Evolutionary conservation across 371 early-diverging fungal species (phyloP).

Genomic region (Mucor irregularis): DNA sequence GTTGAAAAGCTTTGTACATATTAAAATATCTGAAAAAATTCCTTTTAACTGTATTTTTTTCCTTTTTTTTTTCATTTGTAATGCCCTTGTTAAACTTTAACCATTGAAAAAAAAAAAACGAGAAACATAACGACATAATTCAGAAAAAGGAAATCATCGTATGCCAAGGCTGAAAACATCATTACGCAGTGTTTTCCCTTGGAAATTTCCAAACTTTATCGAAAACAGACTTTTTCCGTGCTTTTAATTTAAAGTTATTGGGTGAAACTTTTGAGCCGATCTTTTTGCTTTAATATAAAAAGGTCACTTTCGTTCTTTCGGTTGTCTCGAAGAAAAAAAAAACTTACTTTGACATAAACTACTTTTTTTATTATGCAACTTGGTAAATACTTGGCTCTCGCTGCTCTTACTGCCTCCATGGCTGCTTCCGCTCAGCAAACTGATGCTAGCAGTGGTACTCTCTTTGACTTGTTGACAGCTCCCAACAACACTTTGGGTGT

Average conservation of each 20-base stretch:
- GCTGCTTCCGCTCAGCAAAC: conserved; percentile 7
- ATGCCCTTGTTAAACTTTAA: neutral
- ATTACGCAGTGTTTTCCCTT: too few species aligned
- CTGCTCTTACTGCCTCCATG: conserved; percentile 4
- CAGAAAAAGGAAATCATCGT: too few species aligned
- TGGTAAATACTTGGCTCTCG: conserved; percentile 7
- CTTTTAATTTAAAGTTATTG: too few species aligned
- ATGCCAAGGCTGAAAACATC: too few species aligned
- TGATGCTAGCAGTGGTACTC: conserved; percentile 8
- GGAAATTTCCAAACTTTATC: too few species aligned
- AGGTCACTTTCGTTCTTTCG: too few species aligned
- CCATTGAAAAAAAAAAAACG: neutral
- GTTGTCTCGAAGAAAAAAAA: too few species aligned
- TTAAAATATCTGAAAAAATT: conserved; percentile 1
- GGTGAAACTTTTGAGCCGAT: too few species aligned
- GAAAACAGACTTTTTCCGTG: too few species aligned
- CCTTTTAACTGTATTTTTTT: neutral
- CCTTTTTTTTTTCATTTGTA: conserved; percentile 1
- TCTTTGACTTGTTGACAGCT: conserved; percentile 27
- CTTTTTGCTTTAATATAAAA: too few species aligned
- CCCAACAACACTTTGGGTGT: conserved; percentile 27
- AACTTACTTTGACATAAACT: too few species aligned
- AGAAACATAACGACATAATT: conserved; percentile 3
- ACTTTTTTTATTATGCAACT: too few species aligned
- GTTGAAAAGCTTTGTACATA: conserved; percentile 23